A percentile compares a stretch with the other conserved stretches of the same genome.
Conservation (phyloP, 768 basidiomycete species). For the Podaxis pistillaris region DNA sequence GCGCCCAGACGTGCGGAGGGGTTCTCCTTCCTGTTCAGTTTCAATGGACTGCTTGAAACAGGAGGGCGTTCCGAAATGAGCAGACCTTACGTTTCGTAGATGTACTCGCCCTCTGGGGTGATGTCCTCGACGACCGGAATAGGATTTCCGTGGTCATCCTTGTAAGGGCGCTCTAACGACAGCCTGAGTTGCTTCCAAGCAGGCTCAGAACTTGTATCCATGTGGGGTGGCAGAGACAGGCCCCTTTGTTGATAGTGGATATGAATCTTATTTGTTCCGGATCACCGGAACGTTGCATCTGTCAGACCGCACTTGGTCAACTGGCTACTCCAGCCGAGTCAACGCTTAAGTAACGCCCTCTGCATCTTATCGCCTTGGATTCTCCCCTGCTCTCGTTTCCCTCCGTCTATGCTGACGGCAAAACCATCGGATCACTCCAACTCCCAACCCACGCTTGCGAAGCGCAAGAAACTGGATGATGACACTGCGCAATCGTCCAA, state of each 20-base stretch:
- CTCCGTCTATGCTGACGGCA: slow-evolving; percentile 33
- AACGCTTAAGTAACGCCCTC: slow-evolving; percentile 9
- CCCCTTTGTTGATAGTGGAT: not conserved
- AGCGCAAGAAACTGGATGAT: slow-evolving; percentile 66
- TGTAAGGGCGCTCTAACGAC: slow-evolving; percentile 79
- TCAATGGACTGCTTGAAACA: slow-evolving; percentile 19
- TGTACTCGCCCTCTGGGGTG: slow-evolving; percentile 60
- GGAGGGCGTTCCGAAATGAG: slow-evolving; percentile 10
- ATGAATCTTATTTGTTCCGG: slow-evolving; percentile 13
- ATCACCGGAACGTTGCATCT: slow-evolving; percentile 3
- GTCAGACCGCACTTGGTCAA: not conserved
- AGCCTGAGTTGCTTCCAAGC: slow-evolving; percentile 61
- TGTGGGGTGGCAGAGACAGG: slow-evolving; percentile 6
- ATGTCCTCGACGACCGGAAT: slow-evolving; percentile 71
- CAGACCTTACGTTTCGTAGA: slow-evolving; percentile 67
- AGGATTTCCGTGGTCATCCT: slow-evolving; percentile 65
- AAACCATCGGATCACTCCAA: slow-evolving; percentile 32
- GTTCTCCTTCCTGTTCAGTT: slow-evolving; percentile 46
- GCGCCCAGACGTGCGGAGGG: slow-evolving; percentile 59
- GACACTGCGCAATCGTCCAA: slow-evolving; percentile 53
- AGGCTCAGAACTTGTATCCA: slow-evolving; percentile 25
- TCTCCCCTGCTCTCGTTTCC: not conserved
- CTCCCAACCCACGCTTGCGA: slow-evolving; percentile 34
- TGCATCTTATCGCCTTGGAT: not conserved
- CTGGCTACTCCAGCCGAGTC: slow-evolving; percentile 1